Evolutionary conservation across 2,329 filamentous ascomycete genomes (phyloP).

Genomic region (Thermothelomyces thermophilus): DNA sequence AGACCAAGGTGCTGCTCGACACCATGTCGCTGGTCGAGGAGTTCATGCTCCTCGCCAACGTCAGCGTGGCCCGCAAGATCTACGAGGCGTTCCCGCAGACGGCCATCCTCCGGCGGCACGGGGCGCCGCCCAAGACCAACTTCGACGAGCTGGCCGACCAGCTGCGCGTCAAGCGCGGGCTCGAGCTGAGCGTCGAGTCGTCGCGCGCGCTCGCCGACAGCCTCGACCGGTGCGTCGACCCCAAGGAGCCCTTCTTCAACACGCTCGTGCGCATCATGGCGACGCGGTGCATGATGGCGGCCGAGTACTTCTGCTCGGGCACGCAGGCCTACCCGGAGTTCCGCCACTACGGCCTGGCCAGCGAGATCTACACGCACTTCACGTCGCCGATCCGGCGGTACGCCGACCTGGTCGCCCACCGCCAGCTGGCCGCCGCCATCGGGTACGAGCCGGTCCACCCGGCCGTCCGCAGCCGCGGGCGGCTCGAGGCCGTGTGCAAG

Average conservation of each 20-base stretch:
- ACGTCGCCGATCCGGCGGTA: slow-evolving; percentile 96
- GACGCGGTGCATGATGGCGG: slow-evolving; percentile 97
- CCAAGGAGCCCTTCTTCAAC: slow-evolving; percentile 90
- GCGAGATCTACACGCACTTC: slow-evolving; percentile 97
- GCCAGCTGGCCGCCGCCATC: slow-evolving; percentile 92
- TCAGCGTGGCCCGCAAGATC: slow-evolving; percentile 84
- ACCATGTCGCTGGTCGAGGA: slow-evolving; percentile 98
- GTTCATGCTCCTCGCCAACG: slow-evolving; percentile 98
- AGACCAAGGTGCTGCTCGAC: slow-evolving; percentile 88
- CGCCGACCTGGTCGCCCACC: slow-evolving; percentile 89
- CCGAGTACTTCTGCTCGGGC: slow-evolving; percentile 95
- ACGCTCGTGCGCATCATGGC: slow-evolving; percentile 95
- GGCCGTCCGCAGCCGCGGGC: slow-evolving; percentile 70
- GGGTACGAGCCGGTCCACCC: slow-evolving; percentile 84
- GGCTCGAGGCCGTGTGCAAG: slow-evolving; percentile 89
- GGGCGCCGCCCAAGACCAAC: slow-evolving; percentile 85
- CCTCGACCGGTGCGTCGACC: slow-evolving; percentile 75
- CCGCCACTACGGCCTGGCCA: slow-evolving; percentile 92
- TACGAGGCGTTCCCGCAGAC: slow-evolving; percentile 92
- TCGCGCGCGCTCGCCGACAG: slow-evolving; percentile 92
- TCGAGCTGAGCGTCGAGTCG: slow-evolving; percentile 76
- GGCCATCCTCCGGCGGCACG: slow-evolving; percentile 87
- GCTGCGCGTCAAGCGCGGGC: slow-evolving; percentile 74
- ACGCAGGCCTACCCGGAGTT: slow-evolving; percentile 91
- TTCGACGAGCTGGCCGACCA: slow-evolving; percentile 93